Base-by-base conservation (phyloP, 768 basidiomycete genomes). In the Mycena olivaceomarginata region DNA sequence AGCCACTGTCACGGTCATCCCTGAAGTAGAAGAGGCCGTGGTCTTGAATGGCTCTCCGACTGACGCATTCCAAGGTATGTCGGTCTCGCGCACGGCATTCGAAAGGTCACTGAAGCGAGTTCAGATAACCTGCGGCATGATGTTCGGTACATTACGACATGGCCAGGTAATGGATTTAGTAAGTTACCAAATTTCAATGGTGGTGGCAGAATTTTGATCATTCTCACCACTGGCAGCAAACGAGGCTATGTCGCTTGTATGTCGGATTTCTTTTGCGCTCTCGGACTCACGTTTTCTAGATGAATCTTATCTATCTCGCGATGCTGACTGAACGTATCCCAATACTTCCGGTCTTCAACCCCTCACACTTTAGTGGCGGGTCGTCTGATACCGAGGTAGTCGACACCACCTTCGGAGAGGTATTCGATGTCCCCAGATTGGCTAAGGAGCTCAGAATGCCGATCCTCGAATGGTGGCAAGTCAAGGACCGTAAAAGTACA, bases 231-330 rank as follows among this genome's bases (percentile, higher is more conserved):
- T 68, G 62, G 45, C 39, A 75, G 76, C 78, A 18, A 79, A 79
- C 63, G 68, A 77, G 37, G 57, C 66, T 6, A 79, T 79, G 40
- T 15, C 13, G 12, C 31, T 40, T 56, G 76, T 79, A 41, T 43
- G 75, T 72, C 13, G 39, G 25, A 20, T 62, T 66, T 73, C 53
- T 45, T 40, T 39, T 22, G 9, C 64, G 11, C 37, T 70, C 48
- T 57, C 64, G 18, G 60, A 25, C n/a, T 40, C 46, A 43, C 22
- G 20, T 39, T 37, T 48, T 43, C 59, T 20, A 86, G 83, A 81
- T 82, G 70, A 87, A 87, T 76, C 75, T 87, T 16, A 74, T 88
- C 43, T 87, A 87, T 67, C 85, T 88, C 43, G 84, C 80, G 5
- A 65, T 82, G 25, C 70, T 86, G 64, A 83, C 85, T 18, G 75